A percentile compares a stretch with the other conserved stretches of the same genome.
These are phyloP conservation scores for Rhodosporidiobolus odoratus DNA, from an alignment of 768 basidiomycete genomes.

Conservation along the genomic window DNA sequence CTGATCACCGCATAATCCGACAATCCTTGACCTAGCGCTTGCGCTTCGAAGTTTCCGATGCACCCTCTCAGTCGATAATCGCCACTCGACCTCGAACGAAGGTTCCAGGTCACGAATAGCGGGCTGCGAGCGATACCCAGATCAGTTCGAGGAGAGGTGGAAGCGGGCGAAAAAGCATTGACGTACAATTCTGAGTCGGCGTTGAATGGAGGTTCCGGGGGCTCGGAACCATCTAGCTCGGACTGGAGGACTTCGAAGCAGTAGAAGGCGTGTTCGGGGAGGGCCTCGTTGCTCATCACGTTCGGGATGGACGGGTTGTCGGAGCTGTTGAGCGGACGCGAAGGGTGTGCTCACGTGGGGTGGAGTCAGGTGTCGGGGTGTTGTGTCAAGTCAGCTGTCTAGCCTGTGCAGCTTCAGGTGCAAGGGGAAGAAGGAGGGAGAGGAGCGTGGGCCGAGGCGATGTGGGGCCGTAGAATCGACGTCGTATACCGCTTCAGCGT, in stretches of 20 bases:
- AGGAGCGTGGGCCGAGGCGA: too few species aligned
- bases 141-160: not conserved
- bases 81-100: slow-evolving; percentile 56
- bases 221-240: slow-evolving; percentile 49
- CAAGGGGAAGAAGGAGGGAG: too few species aligned
- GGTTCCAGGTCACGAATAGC: slow-evolving; percentile 96
- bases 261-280: slow-evolving; percentile 46
- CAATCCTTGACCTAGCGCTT: slow-evolving; percentile 67
- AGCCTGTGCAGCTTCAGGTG: too few species aligned
- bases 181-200: slow-evolving; percentile 72
- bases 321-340: not conserved
- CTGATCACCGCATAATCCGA: slow-evolving; percentile 83
- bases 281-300: slow-evolving; percentile 5
- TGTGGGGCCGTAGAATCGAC: too few species aligned
- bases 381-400: too few species aligned
- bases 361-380: too few species aligned
- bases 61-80: slow-evolving; percentile 74
- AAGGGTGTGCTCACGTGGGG: not conserved
- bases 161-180: not conserved
- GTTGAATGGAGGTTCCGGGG: slow-evolving; percentile 29
- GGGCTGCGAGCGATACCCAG: slow-evolving; percentile 55
- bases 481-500: too few species aligned
- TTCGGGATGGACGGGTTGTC: not conserved
- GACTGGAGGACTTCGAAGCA: slow-evolving; percentile 49
- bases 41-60: slow-evolving; percentile 84